Evolutionary conservation across 2,329 filamentous ascomycete species (phyloP).

Genomic region (Ophiostoma perfectum): DNA sequence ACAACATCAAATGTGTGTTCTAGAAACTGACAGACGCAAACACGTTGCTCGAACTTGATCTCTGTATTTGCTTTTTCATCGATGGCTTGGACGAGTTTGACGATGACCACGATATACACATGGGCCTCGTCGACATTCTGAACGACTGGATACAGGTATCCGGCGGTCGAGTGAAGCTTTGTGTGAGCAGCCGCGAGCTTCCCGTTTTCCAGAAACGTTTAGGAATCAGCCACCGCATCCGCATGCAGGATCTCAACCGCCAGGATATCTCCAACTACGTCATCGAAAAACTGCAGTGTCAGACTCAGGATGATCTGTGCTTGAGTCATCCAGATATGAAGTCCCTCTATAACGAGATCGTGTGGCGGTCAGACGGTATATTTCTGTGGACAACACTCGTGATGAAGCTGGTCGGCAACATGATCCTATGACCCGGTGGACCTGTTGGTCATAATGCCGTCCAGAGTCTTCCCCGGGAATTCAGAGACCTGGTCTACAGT

Average conservation of each 20-base stretch:
- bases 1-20: neutral
- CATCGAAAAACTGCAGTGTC: neutral
- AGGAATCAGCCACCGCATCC: neutral
- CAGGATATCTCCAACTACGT: neutral
- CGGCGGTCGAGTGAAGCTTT: neutral
- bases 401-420: neutral
- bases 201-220: neutral
- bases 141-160: neutral
- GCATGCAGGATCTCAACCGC: constrained; percentile 7
- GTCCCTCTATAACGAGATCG: neutral
- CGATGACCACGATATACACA: neutral
- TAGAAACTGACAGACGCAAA: neutral
- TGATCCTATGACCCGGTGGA: neutral
- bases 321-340: neutral
- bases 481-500: neutral
- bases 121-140: neutral
- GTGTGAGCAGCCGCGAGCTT: constrained; percentile 18
- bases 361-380: neutral
- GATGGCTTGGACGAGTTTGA: constrained; percentile 19
- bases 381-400: constrained; percentile 1
- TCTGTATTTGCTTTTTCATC: neutral
- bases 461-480: neutral
- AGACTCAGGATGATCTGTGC: neutral
- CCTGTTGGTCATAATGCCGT: neutral
- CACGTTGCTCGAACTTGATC: neutral